phyloP scores from a whole-genome alignment of 2,329 filamentous ascomycete species.

The Fusarium pseudocircinatum region DNA sequence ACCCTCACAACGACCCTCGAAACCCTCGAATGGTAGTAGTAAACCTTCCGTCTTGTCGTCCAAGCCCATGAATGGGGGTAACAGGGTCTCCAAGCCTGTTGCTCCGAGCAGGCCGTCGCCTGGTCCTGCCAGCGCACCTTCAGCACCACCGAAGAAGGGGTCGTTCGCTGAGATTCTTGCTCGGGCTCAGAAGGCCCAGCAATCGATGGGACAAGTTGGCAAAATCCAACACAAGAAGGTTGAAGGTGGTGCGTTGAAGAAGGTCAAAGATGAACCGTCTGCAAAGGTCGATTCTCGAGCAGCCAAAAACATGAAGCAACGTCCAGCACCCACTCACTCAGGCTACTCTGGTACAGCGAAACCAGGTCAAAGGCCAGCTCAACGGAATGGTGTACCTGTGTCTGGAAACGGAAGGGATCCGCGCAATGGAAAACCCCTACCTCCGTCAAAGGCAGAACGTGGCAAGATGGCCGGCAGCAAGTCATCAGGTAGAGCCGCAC shows the following conservation, averaged over 20 bases:
- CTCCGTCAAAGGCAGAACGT: conserved; percentile 29
- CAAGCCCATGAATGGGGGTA: conserved; percentile 40
- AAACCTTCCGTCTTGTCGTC: conserved; percentile 38
- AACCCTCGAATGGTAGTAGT: conserved; percentile 14
- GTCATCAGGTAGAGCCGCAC: conserved; percentile 21
- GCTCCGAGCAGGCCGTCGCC: conserved; percentile 39
- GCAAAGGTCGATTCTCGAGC: conserved; percentile 40
- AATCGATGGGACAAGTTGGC: conserved; percentile 68
- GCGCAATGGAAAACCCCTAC: conserved; percentile 32
- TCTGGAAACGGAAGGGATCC: conserved; percentile 37
- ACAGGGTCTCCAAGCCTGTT: conserved; percentile 40
- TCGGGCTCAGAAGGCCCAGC: conserved; percentile 73
- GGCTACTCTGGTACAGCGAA: conserved; percentile 49
- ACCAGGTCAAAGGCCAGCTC: conserved; percentile 42
- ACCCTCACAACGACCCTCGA: conserved; percentile 37
- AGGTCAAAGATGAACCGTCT: conserved; percentile 57
- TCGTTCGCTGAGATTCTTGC: conserved; percentile 80
- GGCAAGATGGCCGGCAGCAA: conserved; percentile 38
- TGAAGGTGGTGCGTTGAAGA: conserved; percentile 64
- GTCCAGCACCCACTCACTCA: conserved; percentile 19
- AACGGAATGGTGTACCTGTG: conserved; percentile 37
- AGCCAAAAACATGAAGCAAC: conserved; percentile 34
- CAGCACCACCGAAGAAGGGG: conserved; percentile 71
- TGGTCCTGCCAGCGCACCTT: conserved; percentile 51
- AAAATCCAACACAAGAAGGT: conserved; percentile 80